Percentiles rank a stretch among this genome's conserved stretches.
phyloP scores from a whole-genome alignment of 2,329 filamentous ascomycete genomes.

The Cladosporium sp. region DNA sequence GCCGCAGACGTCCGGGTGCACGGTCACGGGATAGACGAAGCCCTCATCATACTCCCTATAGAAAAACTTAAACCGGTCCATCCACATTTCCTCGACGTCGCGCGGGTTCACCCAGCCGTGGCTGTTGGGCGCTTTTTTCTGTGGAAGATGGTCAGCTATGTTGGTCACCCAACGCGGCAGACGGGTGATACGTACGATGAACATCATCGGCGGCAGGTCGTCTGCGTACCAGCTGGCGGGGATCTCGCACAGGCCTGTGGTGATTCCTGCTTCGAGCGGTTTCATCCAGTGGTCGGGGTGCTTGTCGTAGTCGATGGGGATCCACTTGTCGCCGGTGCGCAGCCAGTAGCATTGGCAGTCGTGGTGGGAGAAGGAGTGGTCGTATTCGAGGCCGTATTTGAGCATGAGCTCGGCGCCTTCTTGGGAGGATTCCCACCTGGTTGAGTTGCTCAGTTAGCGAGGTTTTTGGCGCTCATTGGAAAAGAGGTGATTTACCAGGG shows the following conservation, averaged over 20 bases:
- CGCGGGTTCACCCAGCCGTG: conserved; percentile 59
- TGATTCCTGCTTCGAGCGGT: conserved; percentile 58
- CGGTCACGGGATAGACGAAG: conserved; percentile 75
- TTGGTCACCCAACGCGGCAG: background rate
- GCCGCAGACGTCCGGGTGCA: conserved; percentile 72
- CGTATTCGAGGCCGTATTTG: conserved; percentile 68
- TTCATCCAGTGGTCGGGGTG: conserved; percentile 67
- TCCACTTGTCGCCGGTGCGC: conserved; percentile 64
- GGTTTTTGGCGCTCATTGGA: background rate
- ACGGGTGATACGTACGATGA: conserved; percentile 45
- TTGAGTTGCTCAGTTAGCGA: background rate
- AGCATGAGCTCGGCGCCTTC: conserved; percentile 67
- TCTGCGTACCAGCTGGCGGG: conserved; percentile 63
- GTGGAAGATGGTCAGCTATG: background rate
- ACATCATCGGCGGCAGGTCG: conserved; percentile 69
- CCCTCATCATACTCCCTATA: conserved; percentile 61
- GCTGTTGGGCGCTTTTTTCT: conserved; percentile 53
- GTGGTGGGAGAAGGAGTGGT: conserved; percentile 66
- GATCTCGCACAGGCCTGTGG: conserved; percentile 67
- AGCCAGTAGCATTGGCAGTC: conserved; percentile 67
- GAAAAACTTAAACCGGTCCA: conserved; percentile 70
- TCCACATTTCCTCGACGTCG: conserved; percentile 66
- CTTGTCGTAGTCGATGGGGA: conserved; percentile 66
- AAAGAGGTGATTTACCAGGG: conserved; percentile 52
- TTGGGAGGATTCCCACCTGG: conserved; percentile 66